Evolutionary conservation across 768 basidiomycete genomes (phyloP), one percentile per base, ranked within the genome.

Genomic region (Hortiboletus flavorubellus): DNA sequence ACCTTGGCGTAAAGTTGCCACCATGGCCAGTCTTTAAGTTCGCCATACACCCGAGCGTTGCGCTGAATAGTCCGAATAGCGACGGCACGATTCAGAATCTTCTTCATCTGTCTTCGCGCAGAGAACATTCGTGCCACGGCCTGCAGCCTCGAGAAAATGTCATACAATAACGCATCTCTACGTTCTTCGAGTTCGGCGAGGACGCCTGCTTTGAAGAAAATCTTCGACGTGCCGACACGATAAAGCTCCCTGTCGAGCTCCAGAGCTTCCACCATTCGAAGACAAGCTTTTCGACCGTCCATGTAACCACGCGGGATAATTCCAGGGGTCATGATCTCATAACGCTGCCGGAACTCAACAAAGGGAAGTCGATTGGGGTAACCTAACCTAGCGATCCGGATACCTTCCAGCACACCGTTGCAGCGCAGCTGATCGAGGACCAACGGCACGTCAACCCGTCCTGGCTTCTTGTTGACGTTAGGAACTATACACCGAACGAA

Each of bases 401-500:
- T 98, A 35, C 97, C 97, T 73, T 99, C 97, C 30, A 99, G 79
- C 1, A 99, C 97, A 85, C 97, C 97, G 71, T 99, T 99, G 70
- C 97, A 99, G 5, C 96, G 84, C 21, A 99, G 76, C 64, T 99
- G 97, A 65, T 98, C 96, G 16, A 99, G 82, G 4, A 98, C 93
- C 41, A 98, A 84, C 0, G 96, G 96, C 1, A 93, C 90, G 63
- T 97, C 95, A 59, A 99, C 80, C 42, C 89, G 82, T 7, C 89
- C 90, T 0, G 97, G 93, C 65, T 90, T 91, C 79, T 98, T 98
- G 72, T 85, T 76, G 18, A 80, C 75, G 64, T 99, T 99, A 2
- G 97, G 97, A 2, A 99, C 96, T 63, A 99, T 99, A 67, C 97
- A 99, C 26, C 97, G 83, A 12, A 99, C 91, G 71, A 99, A 99